A percentile compares a stretch with the other conserved stretches of the same genome.
phyloP scores from a whole-genome alignment of 2,329 filamentous ascomycete species.

The Gaeumannomyces tritici region DNA sequence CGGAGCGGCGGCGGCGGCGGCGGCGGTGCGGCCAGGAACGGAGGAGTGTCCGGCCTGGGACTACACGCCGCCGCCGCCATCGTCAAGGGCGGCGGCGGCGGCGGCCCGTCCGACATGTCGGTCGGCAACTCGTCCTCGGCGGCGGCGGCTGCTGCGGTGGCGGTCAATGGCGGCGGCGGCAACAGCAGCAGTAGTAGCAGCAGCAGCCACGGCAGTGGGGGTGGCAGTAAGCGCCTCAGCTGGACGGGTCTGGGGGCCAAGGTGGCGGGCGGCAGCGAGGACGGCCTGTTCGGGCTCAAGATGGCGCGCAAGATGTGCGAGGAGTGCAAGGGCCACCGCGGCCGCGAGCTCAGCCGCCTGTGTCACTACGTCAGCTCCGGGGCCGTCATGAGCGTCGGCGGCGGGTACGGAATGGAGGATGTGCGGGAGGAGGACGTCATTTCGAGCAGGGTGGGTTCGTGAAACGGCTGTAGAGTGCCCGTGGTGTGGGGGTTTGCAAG shows the following conservation, averaged over 20 bases:
- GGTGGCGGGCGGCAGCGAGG: constrained; percentile 17
- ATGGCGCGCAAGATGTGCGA: constrained; percentile 22
- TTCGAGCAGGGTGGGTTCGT: background rate
- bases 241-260: constrained; percentile 29
- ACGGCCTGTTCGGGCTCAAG: constrained; percentile 23
- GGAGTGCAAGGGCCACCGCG: constrained; percentile 20
- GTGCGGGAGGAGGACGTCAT: background rate
- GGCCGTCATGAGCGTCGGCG: constrained; percentile 1
- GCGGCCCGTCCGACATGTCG: too few relatives aligned
- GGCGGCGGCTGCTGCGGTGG: constrained; percentile 4
- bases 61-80: too few relatives aligned
- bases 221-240: constrained; percentile 25
- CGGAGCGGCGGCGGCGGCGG: background rate
- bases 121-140: background rate
- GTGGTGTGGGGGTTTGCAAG: background rate
- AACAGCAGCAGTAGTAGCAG: constrained; percentile 4
- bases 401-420: background rate
- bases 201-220: too few relatives aligned
- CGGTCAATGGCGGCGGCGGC: background rate
- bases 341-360: constrained; percentile 22
- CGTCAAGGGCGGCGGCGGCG: too few relatives aligned
- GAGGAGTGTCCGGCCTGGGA: background rate
- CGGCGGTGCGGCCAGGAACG: background rate
- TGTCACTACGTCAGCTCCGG: constrained; percentile 13
- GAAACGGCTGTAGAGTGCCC: background rate